Base-by-base conservation (phyloP, 495 filamentous ascomycete genomes). In the Aspergillus olivimuriae region DNA sequence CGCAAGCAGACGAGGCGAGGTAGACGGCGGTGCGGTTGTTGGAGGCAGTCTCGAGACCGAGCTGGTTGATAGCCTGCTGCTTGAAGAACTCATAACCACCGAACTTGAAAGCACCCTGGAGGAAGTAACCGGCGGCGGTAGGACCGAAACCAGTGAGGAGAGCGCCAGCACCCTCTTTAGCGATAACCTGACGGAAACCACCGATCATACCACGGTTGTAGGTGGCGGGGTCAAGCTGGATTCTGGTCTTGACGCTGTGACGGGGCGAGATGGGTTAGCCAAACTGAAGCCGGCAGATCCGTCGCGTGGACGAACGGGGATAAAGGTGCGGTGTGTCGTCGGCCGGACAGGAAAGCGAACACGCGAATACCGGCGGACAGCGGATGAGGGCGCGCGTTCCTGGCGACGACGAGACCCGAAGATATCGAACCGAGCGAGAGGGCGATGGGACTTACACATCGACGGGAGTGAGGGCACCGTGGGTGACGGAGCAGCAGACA, bases 1-100 rank as follows among this genome's bases (percentile, higher is more conserved):
- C 88, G 49, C 73, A 60, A 51, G 83, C 88, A 48, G 88, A 78
- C 19, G 88, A 92, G 56, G 82, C 87, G 43, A 91, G 82, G 77
- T 94, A 94, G 64, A 94, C 80, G 47, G 80, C 83, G 30, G 87
- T 94, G 48, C 88, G 81, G 80, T 94, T 89, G 58, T 91, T 80
- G 59, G 77, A 75, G 60, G 88, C 88, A 53, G 72, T 83, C 69
- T 94, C 88, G 53, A 79, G 72, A 52, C 88, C 86, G 52, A 94
- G 61, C 41, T 78, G 43, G 76, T 89, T 89, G 78, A 94, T 90
- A 51, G 69, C 75, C 69, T 92, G 88, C 72, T 89, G 81, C 83
- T 94, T 94, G 82, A 94, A 94, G 63, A 94, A 81, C 70, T 94
- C 88, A 62, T 94, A 94, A 58, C 88, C 88, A 65, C 88, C 88